Base-by-base conservation (phyloP, 1,284 basidiomycete genomes). In the Ceratobasidium sp. region DNA sequence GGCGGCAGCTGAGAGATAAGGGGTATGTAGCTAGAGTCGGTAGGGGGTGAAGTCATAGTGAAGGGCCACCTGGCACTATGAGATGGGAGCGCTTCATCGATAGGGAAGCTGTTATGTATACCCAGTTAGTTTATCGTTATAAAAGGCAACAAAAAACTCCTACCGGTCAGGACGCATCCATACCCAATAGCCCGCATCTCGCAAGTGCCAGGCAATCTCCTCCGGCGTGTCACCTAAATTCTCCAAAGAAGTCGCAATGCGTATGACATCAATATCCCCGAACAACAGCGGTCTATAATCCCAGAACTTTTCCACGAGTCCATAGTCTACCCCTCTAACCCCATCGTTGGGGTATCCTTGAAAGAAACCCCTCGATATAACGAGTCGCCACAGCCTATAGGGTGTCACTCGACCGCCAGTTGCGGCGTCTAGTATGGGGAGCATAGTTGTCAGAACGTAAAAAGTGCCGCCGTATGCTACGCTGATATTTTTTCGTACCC, bases 131-230 rank as follows among this genome's bases (percentile, higher is more conserved):
- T 6, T 6, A 58, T 28, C 4, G 26, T 15, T 39, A 61, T 13
- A 51, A 49, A 51, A 39, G 12, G 7, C 26, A 51, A 28, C 23
- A 42, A 49, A 64, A n/a, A 18, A 64, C 26, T 13, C 75, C 53
- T 42, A 68, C 75, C 75, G 63, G 23, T 77, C 75, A 12, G 64
- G 75, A 18, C 75, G 63, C 75, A 77, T 77, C 75, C 63, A 77
- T 53, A 77, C 68, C 63, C 63, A 77, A 40, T 44, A 58, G 1
- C 64, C 63, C n/a, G 26, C 28, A 44, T 39, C 28, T 18, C 75
- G 63, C 28, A 68, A 12, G 26, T 68, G 33, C 7, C 68, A 53
- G 28, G 53, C 75, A n/a, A 77, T 58, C 0, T 68, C 75, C 13
- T 77, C 64, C 9, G 75, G 40, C 42, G 40, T 46, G 10, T 55